Conservation (phyloP, 2,329 filamentous ascomycete genomes). For the Sporothrix variecibatus region DNA sequence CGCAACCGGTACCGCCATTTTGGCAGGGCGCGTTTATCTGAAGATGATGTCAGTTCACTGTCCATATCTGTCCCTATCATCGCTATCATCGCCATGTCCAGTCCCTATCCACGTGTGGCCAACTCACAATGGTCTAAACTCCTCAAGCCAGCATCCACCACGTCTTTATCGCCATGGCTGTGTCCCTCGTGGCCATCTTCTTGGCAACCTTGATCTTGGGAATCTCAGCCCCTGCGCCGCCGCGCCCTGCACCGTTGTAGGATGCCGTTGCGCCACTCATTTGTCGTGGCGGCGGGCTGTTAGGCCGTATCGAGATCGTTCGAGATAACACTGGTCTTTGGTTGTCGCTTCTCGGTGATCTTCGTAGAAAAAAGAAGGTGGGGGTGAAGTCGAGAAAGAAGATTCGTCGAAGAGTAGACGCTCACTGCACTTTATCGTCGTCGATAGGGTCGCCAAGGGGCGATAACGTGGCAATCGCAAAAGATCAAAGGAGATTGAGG, state of each 20-base stretch:
- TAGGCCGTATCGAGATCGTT: background rate
- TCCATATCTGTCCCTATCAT: background rate
- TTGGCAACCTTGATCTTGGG: conserved; percentile 41
- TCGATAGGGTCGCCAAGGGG: background rate
- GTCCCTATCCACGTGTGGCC: background rate
- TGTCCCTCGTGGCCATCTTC: conserved; percentile 30
- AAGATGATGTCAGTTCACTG: background rate
- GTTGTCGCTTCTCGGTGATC: background rate
- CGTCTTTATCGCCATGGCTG: conserved; percentile 26
- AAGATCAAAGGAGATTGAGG: conserved; percentile 11
- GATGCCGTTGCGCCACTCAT: conserved; percentile 1
- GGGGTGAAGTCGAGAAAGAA: no score
- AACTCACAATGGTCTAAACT: conserved; percentile 76
- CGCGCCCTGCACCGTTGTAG: background rate
- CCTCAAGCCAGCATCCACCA: conserved; percentile 73
- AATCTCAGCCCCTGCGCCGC: conserved; percentile 46
- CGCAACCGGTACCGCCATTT: conserved; percentile 86
- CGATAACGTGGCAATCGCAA: conserved; percentile 18
- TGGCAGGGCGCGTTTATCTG: conserved; percentile 82
- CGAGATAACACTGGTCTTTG: background rate
- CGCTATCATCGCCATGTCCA: no score
- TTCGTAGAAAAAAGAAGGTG: background rate
- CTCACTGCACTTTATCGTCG: background rate
- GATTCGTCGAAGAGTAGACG: background rate
- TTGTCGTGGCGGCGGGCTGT: background rate